These are phyloP conservation scores for Erigeron canadensis DNA, from an alignment of 129 eudicot species.

Conservation along the genomic window DNA sequence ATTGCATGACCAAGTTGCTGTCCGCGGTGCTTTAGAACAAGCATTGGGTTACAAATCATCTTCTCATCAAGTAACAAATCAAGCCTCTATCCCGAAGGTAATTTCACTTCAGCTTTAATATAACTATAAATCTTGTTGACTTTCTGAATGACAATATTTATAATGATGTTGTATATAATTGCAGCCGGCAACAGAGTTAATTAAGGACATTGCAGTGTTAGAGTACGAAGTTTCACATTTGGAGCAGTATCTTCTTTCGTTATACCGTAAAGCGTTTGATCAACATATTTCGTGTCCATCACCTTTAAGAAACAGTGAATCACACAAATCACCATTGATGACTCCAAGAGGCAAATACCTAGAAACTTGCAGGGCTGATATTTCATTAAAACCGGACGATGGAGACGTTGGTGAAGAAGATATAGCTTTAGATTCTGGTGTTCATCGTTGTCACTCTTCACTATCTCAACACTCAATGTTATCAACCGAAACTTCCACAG, in stretches of 20 bases:
- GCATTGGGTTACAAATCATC: constrained; percentile 69
- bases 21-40: constrained; percentile 79
- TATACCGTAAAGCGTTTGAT: constrained; percentile 80
- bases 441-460: constrained; percentile 83
- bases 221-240: constrained; percentile 83
- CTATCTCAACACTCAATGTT: constrained; percentile 59
- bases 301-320: constrained; percentile 48
- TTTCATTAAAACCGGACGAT: constrained; percentile 39
- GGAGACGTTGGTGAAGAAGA: constrained; percentile 32
- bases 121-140: background rate
- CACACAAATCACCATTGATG: constrained; percentile 42
- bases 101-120: background rate
- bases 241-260: constrained; percentile 86
- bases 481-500: constrained; percentile 45
- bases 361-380: constrained; percentile 47
- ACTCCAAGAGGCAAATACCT: constrained; percentile 60
- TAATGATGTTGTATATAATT: constrained; percentile 18
- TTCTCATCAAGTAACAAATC: constrained; percentile 40
- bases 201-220: constrained; percentile 70
- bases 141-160: background rate
- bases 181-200: constrained; percentile 85
- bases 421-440: constrained; percentile 48
- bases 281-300: constrained; percentile 61
- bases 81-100: constrained; percentile 74
- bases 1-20: constrained; percentile 73